Evolutionary conservation across 129 eudicot genomes (phyloP).

Genomic region (Sambucus nigra): DNA sequence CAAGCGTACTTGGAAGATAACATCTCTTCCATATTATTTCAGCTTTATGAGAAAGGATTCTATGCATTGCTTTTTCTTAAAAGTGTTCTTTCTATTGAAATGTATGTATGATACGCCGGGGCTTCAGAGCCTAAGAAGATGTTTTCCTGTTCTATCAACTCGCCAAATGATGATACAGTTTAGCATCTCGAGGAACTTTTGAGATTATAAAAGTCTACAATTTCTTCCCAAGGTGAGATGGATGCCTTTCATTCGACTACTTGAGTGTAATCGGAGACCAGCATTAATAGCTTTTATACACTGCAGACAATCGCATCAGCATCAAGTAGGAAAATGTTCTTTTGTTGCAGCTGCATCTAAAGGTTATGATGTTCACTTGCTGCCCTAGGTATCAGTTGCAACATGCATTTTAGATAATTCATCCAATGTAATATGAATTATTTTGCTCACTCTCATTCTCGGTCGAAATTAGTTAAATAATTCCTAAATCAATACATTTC

Average conservation of each 20-base stretch:
- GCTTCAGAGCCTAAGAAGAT: slow-evolving; percentile 55
- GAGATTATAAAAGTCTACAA: slow-evolving; percentile 55
- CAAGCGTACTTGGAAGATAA: slow-evolving; percentile 86
- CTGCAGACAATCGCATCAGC: slow-evolving; percentile 90
- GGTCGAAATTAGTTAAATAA: no score
- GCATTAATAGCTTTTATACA: slow-evolving; percentile 57
- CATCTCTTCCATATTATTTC: slow-evolving; percentile 53
- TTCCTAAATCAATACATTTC: no score
- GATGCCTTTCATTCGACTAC: slow-evolving; percentile 78
- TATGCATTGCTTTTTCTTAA: slow-evolving; percentile 70
- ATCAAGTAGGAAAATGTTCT: slow-evolving; percentile 79
- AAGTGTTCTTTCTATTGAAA: slow-evolving; percentile 66
- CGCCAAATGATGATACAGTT: slow-evolving; percentile 42
- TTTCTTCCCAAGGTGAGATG: slow-evolving; percentile 25
- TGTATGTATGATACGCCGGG: slow-evolving; percentile 83
- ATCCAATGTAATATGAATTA: slow-evolving; percentile 37
- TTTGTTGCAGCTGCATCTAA: slow-evolving; percentile 74
- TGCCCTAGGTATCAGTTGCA: slow-evolving; percentile 98
- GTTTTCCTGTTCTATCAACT: slow-evolving; percentile 61
- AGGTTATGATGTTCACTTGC: slow-evolving; percentile 82
- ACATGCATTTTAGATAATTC: slow-evolving; percentile 75
- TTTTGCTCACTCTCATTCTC: neutral
- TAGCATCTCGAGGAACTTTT: slow-evolving; percentile 80
- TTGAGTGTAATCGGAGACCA: slow-evolving; percentile 42
- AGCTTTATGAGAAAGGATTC: slow-evolving; percentile 82